Conservation (phyloP, 2,329 filamentous ascomycete species). For the Botryotinia calthae region DNA sequence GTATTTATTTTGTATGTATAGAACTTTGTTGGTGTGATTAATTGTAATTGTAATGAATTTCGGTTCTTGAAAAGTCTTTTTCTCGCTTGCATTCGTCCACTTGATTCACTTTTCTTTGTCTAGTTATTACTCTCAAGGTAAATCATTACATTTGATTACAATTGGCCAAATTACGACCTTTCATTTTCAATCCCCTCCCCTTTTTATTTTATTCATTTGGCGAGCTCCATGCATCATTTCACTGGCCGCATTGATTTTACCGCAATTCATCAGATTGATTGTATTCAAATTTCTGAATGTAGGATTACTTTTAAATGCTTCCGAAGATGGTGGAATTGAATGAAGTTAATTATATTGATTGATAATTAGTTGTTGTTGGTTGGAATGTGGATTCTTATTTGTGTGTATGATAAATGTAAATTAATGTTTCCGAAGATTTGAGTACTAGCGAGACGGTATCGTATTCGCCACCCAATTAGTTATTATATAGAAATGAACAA, state of each 20-base stretch:
- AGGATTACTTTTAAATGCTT: too few species aligned
- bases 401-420: too few species aligned
- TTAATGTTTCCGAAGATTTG: too few species aligned
- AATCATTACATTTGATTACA: not conserved
- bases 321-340: too few species aligned
- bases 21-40: not conserved
- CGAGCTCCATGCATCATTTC: not conserved
- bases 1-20: not conserved
- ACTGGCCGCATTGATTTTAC: too few species aligned
- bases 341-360: too few species aligned
- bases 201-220: not conserved
- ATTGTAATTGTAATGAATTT: not conserved
- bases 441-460: too few species aligned
- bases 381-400: too few species aligned
- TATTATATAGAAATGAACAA: not conserved
- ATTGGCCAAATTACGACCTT: too few species aligned
- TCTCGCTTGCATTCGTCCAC: not conserved
- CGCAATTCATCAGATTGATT: too few species aligned
- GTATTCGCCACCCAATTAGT: accelerated
- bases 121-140: not conserved
- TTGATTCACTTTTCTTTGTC: not conserved
- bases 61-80: not conserved
- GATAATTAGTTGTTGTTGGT: too few species aligned
- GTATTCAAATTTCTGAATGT: too few species aligned
- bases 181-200: not conserved